These are phyloP conservation scores for Didymella keratinophila DNA, from an alignment of 2,329 filamentous ascomycete species.

Conservation along the genomic window DNA sequence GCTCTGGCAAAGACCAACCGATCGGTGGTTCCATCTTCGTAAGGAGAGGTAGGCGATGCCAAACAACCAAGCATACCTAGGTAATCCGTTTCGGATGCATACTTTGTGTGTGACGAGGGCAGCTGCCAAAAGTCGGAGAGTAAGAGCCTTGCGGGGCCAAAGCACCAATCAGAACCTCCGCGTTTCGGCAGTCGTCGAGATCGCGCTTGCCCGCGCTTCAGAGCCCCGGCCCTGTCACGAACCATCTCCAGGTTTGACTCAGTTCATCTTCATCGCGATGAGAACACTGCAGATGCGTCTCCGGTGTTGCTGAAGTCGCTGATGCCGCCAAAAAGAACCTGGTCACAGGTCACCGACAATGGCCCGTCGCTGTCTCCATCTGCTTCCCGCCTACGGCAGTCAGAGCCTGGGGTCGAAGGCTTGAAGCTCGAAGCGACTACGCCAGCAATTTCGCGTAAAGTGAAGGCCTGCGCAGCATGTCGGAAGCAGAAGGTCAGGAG, in stretches of 20 bases:
- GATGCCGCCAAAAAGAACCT: conserved; percentile 38
- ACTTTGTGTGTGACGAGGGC: background rate
- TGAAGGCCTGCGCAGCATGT: conserved; percentile 61
- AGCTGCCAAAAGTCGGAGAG: background rate
- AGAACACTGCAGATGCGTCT: conserved; percentile 9
- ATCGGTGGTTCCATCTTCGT: background rate
- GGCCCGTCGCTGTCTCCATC: conserved; percentile 23
- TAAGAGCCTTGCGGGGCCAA: background rate
- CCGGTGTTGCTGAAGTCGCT: conserved; percentile 2
- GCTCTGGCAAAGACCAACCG: background rate
- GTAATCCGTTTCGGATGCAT: background rate
- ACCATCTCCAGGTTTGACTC: conserved; percentile 18
- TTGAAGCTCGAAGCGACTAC: conserved; percentile 9
- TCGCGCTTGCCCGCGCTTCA: conserved; percentile 5
- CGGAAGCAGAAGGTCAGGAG: conserved; percentile 57
- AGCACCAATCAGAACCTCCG: conserved; percentile 7
- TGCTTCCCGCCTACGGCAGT: conserved; percentile 19
- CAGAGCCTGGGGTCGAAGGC: conserved; percentile 8
- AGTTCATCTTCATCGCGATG: conserved; percentile 12
- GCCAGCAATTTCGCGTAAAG: conserved; percentile 44
- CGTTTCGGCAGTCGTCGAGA: background rate
- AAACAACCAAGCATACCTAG: background rate
- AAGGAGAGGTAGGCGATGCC: background rate
- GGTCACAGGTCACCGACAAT: conserved; percentile 33
- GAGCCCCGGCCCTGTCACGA: conserved; percentile 9